These are phyloP conservation scores for Mortierella sp. DNA, from an alignment of 371 early-diverging fungal genomes.

Conservation along the genomic window DNA sequence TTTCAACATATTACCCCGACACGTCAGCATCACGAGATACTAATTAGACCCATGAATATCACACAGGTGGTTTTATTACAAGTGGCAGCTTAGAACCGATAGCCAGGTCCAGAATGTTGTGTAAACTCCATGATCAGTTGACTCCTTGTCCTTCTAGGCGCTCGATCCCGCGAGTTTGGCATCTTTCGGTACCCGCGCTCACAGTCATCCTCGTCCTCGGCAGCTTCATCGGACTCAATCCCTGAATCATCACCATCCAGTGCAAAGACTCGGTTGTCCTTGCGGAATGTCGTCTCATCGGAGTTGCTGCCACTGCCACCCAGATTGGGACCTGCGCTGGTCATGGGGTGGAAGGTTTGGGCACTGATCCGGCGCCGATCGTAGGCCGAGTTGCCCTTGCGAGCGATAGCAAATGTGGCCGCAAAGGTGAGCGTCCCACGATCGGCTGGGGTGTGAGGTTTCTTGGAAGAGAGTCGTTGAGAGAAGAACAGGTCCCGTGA, in stretches of 20 bases:
- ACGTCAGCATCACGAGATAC: no score
- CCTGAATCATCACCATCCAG: background rate
- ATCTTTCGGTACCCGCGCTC: slow-evolving; percentile 46
- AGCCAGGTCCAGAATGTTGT: slow-evolving; percentile 26
- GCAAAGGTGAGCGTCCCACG: slow-evolving; percentile 32
- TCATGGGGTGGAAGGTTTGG: slow-evolving; percentile 32
- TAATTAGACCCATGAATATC: no score
- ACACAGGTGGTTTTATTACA: background rate
- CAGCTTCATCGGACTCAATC: slow-evolving; percentile 4
- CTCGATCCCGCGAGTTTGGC: slow-evolving; percentile 35
- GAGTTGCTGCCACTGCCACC: background rate
- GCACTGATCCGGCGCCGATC: slow-evolving; percentile 29
- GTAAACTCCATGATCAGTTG: slow-evolving; percentile 42
- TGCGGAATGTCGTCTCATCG: background rate
- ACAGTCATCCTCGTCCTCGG: slow-evolving; percentile 29
- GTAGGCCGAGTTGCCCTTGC: slow-evolving; percentile 16
- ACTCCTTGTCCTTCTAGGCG: slow-evolving; percentile 18
- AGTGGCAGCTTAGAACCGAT: background rate
- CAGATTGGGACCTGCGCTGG: background rate
- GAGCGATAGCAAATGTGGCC: slow-evolving; percentile 38
- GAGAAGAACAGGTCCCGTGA: slow-evolving; percentile 4
- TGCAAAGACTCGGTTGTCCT: background rate
- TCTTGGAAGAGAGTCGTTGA: background rate
- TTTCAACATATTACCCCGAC: no score
- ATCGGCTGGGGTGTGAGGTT: background rate